These are phyloP conservation scores for Calonectria fujianensis DNA, from an alignment of 2,329 filamentous ascomycete genomes.

Conservation along the genomic window DNA sequence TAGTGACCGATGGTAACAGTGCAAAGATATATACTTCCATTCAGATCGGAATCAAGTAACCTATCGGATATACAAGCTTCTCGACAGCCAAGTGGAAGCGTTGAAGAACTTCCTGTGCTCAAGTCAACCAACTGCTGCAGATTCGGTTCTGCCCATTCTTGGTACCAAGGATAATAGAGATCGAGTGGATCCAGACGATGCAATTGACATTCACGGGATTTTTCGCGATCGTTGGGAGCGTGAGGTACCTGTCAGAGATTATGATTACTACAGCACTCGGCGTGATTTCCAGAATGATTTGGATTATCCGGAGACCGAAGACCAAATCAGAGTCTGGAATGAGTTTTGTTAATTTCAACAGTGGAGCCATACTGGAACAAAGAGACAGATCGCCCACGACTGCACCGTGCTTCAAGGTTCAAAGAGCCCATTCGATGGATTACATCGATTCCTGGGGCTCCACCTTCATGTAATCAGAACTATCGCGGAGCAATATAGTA, in stretches of 20 bases:
- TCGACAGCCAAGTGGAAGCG: slow-evolving; percentile 22
- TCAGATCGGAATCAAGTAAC: slow-evolving; percentile 31
- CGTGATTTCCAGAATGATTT: neutral
- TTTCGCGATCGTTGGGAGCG: slow-evolving; percentile 28
- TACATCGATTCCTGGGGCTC: too few species aligned
- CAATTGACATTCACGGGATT: slow-evolving; percentile 13
- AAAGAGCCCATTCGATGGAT: too few species aligned
- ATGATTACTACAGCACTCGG: neutral
- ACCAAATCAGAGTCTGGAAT: neutral
- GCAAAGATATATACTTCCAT: slow-evolving; percentile 36
- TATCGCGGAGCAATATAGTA: too few species aligned
- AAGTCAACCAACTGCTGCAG: neutral
- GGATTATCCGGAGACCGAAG: neutral
- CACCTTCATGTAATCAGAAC: too few species aligned
- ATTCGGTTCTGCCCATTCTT: neutral
- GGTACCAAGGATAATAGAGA: slow-evolving; percentile 5
- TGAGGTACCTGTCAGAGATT: slow-evolving; percentile 11
- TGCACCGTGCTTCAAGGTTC: too few species aligned
- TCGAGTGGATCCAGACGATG: slow-evolving; percentile 12
- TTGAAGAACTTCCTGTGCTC: neutral
- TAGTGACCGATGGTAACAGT: neutral
- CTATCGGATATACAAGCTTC: slow-evolving; percentile 36
- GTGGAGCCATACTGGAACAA: too few species aligned
- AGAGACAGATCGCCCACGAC: too few species aligned
- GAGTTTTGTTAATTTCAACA: neutral